Evolutionary conservation across 768 basidiomycete genomes (phyloP), one percentile per base, ranked within the genome.

Genomic region (Pulveroboletus sp.): DNA sequence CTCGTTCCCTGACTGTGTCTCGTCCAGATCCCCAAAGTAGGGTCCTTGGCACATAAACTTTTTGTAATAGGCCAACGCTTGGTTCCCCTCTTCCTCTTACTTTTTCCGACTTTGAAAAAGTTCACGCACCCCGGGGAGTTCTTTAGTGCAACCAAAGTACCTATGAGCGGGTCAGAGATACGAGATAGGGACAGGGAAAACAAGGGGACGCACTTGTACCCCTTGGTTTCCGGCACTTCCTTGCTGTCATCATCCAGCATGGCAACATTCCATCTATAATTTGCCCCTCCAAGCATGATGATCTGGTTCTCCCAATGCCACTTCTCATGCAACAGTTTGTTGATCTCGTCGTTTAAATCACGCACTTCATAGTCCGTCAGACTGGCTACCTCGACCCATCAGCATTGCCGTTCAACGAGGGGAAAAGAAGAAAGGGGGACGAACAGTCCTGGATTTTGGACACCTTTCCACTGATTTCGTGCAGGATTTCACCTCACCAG

Each of bases 251-350:
- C 92, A 63, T 95, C 92, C 58, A 92, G 61, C 89, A 94, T 94
- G 43, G 91, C 86, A 12, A 93, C 89, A 63, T 93, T 96, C 44
- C 95, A 76, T 60, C 91, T 77, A 67, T 97, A 98, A 64, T 97
- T 99, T 19, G 94, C 95, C 54, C 95, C 95, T 39, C 94, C 94
- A 97, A n/a, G n/a, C n/a, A n/a, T n/a, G n/a, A n/a, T 86, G 43
- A 98, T 96, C 67, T 96, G 94, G 58, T 93, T 94, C 73, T 99
- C 95, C 91, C 93, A 98, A 68, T 97, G 94, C 36, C 87, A 71
- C 68, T 98, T 97, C 71, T 99, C 95, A 27, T 95, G 80, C 77
- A 99, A 73, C 13, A 96, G 73, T 63, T 86, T 90, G 76, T 98
- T 99, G 56, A 99, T 99, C 62, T 97, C 93, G 67, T 99, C 94